Evolutionary conservation across 805 yeast genomes (phyloP).

Genomic region (Spathaspora passalidarum): DNA sequence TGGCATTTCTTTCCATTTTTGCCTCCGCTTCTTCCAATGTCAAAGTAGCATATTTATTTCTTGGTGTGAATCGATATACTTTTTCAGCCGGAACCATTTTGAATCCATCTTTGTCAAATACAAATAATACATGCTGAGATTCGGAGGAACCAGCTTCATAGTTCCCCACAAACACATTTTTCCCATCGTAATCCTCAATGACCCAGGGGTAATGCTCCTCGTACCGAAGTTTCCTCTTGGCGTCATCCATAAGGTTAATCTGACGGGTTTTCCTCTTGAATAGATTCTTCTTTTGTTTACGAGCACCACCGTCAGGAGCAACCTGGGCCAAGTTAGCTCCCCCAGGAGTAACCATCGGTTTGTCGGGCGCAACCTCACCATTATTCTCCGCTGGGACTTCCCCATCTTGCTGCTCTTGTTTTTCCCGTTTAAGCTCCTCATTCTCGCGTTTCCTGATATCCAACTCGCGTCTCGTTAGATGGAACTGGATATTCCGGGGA

Average conservation of each 20-base stretch:
- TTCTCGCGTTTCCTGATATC: constrained; percentile 49
- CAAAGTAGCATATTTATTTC: constrained; percentile 90
- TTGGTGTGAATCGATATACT: constrained; percentile 87
- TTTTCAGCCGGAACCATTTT: constrained; percentile 94
- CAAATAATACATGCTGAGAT: constrained; percentile 73
- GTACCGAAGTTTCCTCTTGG: constrained; percentile 78
- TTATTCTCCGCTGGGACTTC: constrained; percentile 11
- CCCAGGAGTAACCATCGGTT: constrained; percentile 8
- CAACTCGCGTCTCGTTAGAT: constrained; percentile 72
- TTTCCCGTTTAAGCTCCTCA: constrained; percentile 23
- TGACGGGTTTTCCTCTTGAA: constrained; percentile 83
- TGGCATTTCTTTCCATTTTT: constrained; percentile 75
- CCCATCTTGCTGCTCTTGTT: constrained; percentile 16
- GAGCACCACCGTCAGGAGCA: constrained; percentile 91
- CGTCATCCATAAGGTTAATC: constrained; percentile 75
- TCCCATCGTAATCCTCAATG: constrained; percentile 92
- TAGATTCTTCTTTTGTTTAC: constrained; percentile 55
- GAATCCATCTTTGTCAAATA: constrained; percentile 83
- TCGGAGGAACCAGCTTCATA: constrained; percentile 90
- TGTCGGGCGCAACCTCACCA: constrained; percentile 9
- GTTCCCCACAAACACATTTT: constrained; percentile 91
- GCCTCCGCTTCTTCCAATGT: constrained; percentile 96
- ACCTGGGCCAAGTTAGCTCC: constrained; percentile 52
- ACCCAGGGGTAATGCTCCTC: constrained; percentile 99
- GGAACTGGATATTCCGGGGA: constrained; percentile 87